Evolutionary conservation across 345 rosid species (phyloP).

Genomic region (Sisymbrium altissimum): DNA sequence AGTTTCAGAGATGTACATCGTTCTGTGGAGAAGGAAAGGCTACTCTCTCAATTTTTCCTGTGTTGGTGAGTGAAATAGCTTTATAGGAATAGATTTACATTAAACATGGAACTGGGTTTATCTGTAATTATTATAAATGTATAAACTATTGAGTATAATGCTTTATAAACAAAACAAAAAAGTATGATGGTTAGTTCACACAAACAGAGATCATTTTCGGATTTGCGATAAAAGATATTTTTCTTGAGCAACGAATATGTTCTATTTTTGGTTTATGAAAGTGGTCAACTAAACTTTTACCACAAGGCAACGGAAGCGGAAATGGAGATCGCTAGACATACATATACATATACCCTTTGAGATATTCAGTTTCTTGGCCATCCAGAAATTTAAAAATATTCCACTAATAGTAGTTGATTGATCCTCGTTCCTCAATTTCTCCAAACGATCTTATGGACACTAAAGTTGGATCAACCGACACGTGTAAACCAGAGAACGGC

Average conservation of each 20-base stretch:
- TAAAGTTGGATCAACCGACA: background rate
- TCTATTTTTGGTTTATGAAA: background rate
- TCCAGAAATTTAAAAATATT: too few species aligned
- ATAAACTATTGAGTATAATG: background rate
- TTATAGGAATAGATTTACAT: background rate
- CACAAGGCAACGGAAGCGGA: background rate
- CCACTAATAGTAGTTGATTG: background rate
- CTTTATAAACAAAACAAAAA: background rate
- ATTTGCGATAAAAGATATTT: background rate
- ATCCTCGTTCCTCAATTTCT: background rate
- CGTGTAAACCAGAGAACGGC: background rate
- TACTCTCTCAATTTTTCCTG: background rate
- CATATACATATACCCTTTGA: background rate
- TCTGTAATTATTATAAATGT: conserved; percentile 14
- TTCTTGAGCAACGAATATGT: background rate
- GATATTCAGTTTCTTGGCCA: background rate
- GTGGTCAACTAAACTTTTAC: background rate
- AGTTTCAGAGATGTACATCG: conserved; percentile 29
- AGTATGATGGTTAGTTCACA: too few species aligned
- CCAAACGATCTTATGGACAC: background rate
- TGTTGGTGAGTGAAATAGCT: conserved; percentile 10
- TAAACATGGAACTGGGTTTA: background rate
- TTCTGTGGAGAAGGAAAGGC: background rate
- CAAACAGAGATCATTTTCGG: background rate
- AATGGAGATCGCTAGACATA: background rate